Evolutionary conservation across 352 stramenopile genomes (phyloP), one percentile per base, ranked within the genome.

Genomic region (Phytopythium montanum): DNA sequence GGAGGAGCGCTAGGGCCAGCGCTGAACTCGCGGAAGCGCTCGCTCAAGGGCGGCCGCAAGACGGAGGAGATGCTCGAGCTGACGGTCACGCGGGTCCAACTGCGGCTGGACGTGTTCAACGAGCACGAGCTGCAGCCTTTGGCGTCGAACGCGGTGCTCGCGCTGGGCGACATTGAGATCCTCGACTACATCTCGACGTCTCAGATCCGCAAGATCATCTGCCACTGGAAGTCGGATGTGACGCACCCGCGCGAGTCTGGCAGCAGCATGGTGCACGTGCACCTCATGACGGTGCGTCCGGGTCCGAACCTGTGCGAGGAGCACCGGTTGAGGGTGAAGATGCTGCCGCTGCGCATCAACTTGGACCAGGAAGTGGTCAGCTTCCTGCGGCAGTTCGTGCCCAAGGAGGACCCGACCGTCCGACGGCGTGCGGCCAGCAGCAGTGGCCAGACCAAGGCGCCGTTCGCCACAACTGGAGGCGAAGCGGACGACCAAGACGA

Each of bases 21-120:
- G 5, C 57, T 48, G 14, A 61, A 54, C 26, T 62, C 68, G 54
- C 59, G 77, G 36, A 90, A 90, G 60, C 75, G 80, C 8, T 87
- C 76, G 3, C 65, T 88, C 28, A 94, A 89, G 60, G 87, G 72
- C 48, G 83, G 85, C 6, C 72, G 87, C 8, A 96, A 96, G 63
- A 96, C 87, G 0, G 87, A 96, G 61, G 85, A 96, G 68, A 96
- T 96, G 87, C 72, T 96, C 2, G 87, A 96, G 64, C 52, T 96
- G 52, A 71, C 87, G 14, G 72, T 93, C 21, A 88, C 80, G 21
- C 76, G 85, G 7, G 89, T 96, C 45, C 84, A 96, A 51, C 48
- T 94, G n/a, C 85, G 87, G 16, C 55, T 96, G 58, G 87, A 96
- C 50, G 60, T 92, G 62, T 96, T 92, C 56, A 83, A 93, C 48